phyloP scores from a whole-genome alignment of 306 rosid species.

The Inga leiocalycina region DNA sequence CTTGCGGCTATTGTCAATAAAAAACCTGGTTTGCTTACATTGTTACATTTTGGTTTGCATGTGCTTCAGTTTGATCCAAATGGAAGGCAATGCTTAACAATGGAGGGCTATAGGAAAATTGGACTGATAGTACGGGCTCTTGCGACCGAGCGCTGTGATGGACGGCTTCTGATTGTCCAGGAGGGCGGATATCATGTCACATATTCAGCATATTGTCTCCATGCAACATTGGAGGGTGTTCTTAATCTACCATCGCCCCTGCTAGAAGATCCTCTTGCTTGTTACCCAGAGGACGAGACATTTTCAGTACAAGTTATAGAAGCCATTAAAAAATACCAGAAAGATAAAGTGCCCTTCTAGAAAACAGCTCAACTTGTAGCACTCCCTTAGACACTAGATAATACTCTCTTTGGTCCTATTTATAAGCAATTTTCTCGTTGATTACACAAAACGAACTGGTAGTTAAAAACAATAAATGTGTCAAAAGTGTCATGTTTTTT shows the following conservation, averaged over 20 bases:
- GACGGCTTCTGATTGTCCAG: constrained; percentile 75
- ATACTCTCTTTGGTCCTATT: not conserved
- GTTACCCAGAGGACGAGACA: constrained; percentile 78
- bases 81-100: constrained; percentile 95
- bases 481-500: no score
- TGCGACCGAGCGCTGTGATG: constrained; percentile 47
- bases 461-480: no score
- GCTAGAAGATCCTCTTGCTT: constrained; percentile 64
- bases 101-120: constrained; percentile 78
- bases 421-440: no score
- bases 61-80: constrained; percentile 83
- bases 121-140: constrained; percentile 52
- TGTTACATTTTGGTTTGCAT: constrained; percentile 2
- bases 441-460: no score
- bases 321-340: constrained; percentile 54
- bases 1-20: not conserved
- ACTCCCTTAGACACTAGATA: not conserved
- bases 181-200: constrained; percentile 97
- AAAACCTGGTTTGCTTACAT: constrained; percentile 13
- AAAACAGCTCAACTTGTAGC: constrained; percentile 35
- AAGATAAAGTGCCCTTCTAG: constrained; percentile 50
- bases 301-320: constrained; percentile 60
- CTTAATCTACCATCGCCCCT: constrained; percentile 64
- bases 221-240: constrained; percentile 90
- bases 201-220: constrained; percentile 90